phyloP scores from a whole-genome alignment of 1,284 basidiomycete genomes.

The Ceratobasidium sp. region DNA sequence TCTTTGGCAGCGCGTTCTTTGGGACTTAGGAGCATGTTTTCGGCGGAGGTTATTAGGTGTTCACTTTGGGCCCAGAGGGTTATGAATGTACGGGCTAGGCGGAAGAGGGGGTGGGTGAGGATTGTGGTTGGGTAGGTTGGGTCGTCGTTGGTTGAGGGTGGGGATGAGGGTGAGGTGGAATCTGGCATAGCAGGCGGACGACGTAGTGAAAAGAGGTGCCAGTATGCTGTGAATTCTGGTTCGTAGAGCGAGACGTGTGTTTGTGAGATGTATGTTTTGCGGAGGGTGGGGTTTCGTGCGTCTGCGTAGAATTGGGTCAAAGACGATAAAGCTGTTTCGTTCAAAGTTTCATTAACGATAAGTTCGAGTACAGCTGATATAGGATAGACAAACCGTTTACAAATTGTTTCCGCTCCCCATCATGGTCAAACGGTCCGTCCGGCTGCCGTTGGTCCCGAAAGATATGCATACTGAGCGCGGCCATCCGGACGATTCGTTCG shows the following conservation, averaged over 20 bases:
- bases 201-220: conserved; percentile 41
- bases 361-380: too few species aligned
- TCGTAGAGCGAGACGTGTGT: conserved; percentile 32
- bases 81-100: conserved; percentile 15
- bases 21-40: conserved; percentile 29
- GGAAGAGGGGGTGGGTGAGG: conserved; percentile 22
- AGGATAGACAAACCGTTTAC: conserved; percentile 37
- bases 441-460: conserved; percentile 42
- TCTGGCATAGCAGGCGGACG: conserved; percentile 19
- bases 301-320: conserved; percentile 43
- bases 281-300: conserved; percentile 40
- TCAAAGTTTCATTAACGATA: background rate
- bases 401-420: conserved; percentile 44
- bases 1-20: conserved; percentile 37
- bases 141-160: background rate
- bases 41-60: conserved; percentile 25
- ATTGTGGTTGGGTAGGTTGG: background rate
- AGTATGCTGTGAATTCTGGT: conserved; percentile 40
- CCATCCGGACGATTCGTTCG: conserved; percentile 45
- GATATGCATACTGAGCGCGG: conserved; percentile 40
- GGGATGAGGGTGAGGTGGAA: background rate
- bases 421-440: conserved; percentile 43
- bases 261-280: conserved; percentile 37
- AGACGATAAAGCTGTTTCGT: conserved; percentile 23
- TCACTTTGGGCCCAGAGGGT: conserved; percentile 23